Conservation (phyloP, 2,329 filamentous ascomycete genomes). For the Ascochyta viciae-villosae region DNA sequence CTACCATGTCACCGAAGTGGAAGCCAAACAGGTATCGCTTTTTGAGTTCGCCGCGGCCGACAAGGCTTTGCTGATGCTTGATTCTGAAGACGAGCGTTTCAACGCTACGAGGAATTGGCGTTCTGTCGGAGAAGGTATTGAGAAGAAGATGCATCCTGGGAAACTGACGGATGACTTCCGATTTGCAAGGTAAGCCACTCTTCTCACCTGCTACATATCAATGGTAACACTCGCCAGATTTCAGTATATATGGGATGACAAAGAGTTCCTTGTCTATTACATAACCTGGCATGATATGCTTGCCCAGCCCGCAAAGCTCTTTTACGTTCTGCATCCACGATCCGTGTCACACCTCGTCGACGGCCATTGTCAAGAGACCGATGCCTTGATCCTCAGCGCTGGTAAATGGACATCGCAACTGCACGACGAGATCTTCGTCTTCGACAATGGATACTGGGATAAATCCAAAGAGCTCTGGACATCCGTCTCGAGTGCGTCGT, state of each 20-base stretch:
- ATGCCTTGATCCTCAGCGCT: constrained; percentile 62
- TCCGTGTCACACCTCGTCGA: constrained; percentile 15
- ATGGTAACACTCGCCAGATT: constrained; percentile 21
- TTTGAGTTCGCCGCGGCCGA: constrained; percentile 33
- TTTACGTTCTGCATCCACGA: constrained; percentile 31
- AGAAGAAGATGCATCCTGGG: constrained; percentile 33
- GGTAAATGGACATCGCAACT: constrained; percentile 63
- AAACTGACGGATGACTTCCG: constrained; percentile 29
- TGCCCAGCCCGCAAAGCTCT: constrained; percentile 28
- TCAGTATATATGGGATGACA: constrained; percentile 39
- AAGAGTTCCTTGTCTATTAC: constrained; percentile 40
- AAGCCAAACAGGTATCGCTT: constrained; percentile 19
- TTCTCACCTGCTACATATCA: background rate
- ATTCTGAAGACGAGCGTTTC: constrained; percentile 29
- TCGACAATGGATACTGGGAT: constrained; percentile 66
- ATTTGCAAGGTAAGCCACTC: constrained; percentile 28
- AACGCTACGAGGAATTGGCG: constrained; percentile 27
- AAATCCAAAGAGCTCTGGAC: constrained; percentile 67
- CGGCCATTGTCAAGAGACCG: constrained; percentile 40
- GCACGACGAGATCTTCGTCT: constrained; percentile 70
- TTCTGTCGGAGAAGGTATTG: constrained; percentile 32
- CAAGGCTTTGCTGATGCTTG: constrained; percentile 24
- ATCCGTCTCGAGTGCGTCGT: constrained; percentile 55
- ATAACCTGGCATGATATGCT: constrained; percentile 35
- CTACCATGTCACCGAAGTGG: constrained; percentile 36